Evolutionary conservation across 768 basidiomycete genomes (phyloP), one percentile per base, ranked within the genome.

Genomic region (Leccinum aurantiacum): DNA sequence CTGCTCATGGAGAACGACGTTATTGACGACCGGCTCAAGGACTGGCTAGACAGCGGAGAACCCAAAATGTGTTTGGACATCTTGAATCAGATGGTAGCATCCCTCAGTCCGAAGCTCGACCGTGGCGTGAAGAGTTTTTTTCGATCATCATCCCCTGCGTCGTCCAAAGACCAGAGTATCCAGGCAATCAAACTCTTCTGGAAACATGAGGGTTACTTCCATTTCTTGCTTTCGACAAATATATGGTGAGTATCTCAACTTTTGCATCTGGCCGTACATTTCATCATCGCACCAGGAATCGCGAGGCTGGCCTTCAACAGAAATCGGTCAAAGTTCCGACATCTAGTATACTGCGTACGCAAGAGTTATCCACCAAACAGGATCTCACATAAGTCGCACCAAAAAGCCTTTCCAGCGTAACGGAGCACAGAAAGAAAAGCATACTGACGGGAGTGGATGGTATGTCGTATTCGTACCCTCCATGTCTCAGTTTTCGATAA

Each of bases 201-300:
- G 10, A 58, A 17, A 5, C 48, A 27, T 9, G 14, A 54, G 10
- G 9, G n/a, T 11, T 59, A 57, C 29, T 66, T 66, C 17, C 65
- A 59, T 49, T 60, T 56, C 33, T 57, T 66, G 24, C 58, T 66
- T 33, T 31, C 58, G 15, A 50, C 51, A 10, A 62, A 64, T 0
- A 22, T 48, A 6, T 48, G 47, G 47, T 19, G 22, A 48, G 47
- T 24, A 22, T 48, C 47, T 24, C 22, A 47, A 47, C 31, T 31
- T 31, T 31, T 25, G 41, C 41, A 19, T 10, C 17, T 5, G n/a
- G 11, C n/a, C 22, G 46, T 24, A 13, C 22, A 22, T 19, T 7
- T 47, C 19, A 47, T 47, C 46, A 47, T 47, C 46, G 19, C 13
- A 3, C 10, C 22, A 47, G 46, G 46, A 47, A 47, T 47, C 46